Base-by-base conservation (phyloP, 257 asterid species). In the Penstemon barbatus region DNA sequence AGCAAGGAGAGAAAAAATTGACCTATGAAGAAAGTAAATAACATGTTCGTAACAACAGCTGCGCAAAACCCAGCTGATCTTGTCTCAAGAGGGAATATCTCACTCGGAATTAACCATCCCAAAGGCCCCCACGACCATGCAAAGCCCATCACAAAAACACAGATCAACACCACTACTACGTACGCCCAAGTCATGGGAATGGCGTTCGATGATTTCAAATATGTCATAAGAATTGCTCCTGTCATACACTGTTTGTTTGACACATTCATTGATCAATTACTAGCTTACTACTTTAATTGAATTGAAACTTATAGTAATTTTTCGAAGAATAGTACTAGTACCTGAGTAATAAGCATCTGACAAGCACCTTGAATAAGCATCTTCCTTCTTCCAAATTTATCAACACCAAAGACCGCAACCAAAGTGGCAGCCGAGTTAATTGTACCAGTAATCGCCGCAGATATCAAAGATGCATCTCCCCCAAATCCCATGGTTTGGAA, bases 51-150 rank as follows among this genome's bases (percentile, higher is more conserved):
- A 69, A 80, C 69, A 4, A 81, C 86, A 0, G 86, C 80, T 18
- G 72, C 59, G 76, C 72, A 71, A 33, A 75, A 79, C 36, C 65
- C 84, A 6, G 81, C 79, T 11, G 73, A 49, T 38, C 84, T 58
- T 0, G 84, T 76, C 36, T 80, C 82, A 38, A 80, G 44, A 0
- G 81, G 81, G 76, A 55, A 80, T 18, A 77, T 80, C 45, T 80
- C 84, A 55, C 84, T 80, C 0, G 84, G 79, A 42, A 80, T 76
- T 33, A 80, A 19, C 84, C 84, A 80, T 11, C 84, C 81, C 0
- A 80, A 65, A 6, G 84, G 81, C 2, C 84, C 84, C 84, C 84
- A 80, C 0, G 84, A 80, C 84, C 84, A 80, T 18, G 84, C 81
- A 37, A 76, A 80, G 1, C 79, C 79, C 18, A 71, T n/a, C 5